Evolutionary conservation across 2,329 filamentous ascomycete species (phyloP).

Genomic region (Clonostachys chloroleuca): DNA sequence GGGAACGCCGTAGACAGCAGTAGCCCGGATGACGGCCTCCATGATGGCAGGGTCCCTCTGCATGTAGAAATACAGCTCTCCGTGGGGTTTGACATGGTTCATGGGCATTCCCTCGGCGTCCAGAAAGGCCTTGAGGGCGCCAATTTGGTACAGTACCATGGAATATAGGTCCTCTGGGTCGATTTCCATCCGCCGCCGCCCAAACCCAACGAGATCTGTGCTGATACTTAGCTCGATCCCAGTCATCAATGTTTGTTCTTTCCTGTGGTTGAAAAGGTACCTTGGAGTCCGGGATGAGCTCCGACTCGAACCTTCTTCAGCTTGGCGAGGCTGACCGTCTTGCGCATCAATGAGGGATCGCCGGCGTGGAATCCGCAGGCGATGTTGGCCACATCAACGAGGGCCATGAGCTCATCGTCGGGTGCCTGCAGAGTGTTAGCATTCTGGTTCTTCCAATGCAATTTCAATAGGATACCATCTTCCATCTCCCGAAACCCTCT

Average conservation of each 20-base stretch:
- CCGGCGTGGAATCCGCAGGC: conserved; percentile 58
- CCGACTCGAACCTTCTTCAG: conserved; percentile 50
- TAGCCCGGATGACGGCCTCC: not conserved
- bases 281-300: conserved; percentile 53
- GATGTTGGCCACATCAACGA: conserved; percentile 59
- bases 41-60: conserved; percentile 11
- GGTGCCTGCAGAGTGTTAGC: conserved; percentile 32
- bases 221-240: too few relatives aligned
- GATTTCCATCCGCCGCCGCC: conserved; percentile 57
- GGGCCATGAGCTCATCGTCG: conserved; percentile 54
- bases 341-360: conserved; percentile 59
- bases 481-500: conserved; percentile 41
- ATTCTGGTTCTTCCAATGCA: not conserved
- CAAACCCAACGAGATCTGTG: conserved; percentile 61
- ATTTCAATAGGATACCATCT: conserved; percentile 17
- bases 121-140: conserved; percentile 55
- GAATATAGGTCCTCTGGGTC: conserved; percentile 51
- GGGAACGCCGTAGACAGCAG: not conserved
- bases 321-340: conserved; percentile 56
- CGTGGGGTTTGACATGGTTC: conserved; percentile 61
- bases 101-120: conserved; percentile 49
- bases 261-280: too few relatives aligned
- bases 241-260: too few relatives aligned
- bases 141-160: conserved; percentile 58
- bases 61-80: conserved; percentile 44